phyloP scores from a whole-genome alignment of 2,329 filamentous ascomycete species.

The Sarocladiaceae sp. region DNA sequence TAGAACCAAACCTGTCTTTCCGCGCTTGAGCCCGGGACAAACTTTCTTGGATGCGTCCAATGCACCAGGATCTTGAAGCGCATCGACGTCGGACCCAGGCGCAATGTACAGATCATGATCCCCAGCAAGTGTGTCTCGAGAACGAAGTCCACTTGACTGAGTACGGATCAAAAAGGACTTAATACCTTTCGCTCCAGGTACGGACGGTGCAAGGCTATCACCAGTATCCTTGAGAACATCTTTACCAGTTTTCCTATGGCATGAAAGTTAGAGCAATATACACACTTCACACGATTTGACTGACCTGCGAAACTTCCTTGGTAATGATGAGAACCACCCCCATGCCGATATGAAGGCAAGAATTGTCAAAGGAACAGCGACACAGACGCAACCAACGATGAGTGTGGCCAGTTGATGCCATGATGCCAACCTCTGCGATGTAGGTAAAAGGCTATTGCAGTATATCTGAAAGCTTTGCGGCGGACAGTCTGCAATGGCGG shows the following conservation, averaged over 20 bases:
- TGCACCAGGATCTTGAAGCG: not conserved
- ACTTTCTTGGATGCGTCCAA: no score
- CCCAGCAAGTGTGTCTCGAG: not conserved
- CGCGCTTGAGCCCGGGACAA: no score
- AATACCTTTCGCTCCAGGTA: constrained; percentile 8
- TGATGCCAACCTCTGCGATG: constrained; percentile 16
- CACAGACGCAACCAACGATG: constrained; percentile 18
- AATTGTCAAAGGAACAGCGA: constrained; percentile 17
- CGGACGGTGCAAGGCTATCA: not conserved
- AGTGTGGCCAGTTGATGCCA: constrained; percentile 24
- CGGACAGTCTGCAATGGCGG: constrained; percentile 19
- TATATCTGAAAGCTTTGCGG: constrained; percentile 22
- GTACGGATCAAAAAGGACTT: constrained; percentile 10
- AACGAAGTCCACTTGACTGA: not conserved
- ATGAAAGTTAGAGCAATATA: no score
- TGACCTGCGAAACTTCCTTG: constrained; percentile 8
- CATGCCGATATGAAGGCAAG: constrained; percentile 10
- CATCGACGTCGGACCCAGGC: constrained; percentile 11
- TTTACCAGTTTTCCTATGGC: no score
- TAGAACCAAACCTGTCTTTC: constrained; percentile 13
- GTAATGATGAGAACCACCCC: constrained; percentile 1
- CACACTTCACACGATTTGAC: no score
- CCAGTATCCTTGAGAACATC: no score
- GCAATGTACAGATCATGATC: constrained; percentile 15
- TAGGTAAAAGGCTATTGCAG: constrained; percentile 23